These are phyloP conservation scores for Neurospora pannonica DNA, from an alignment of 495 filamentous ascomycete genomes.

Conservation along the genomic window DNA sequence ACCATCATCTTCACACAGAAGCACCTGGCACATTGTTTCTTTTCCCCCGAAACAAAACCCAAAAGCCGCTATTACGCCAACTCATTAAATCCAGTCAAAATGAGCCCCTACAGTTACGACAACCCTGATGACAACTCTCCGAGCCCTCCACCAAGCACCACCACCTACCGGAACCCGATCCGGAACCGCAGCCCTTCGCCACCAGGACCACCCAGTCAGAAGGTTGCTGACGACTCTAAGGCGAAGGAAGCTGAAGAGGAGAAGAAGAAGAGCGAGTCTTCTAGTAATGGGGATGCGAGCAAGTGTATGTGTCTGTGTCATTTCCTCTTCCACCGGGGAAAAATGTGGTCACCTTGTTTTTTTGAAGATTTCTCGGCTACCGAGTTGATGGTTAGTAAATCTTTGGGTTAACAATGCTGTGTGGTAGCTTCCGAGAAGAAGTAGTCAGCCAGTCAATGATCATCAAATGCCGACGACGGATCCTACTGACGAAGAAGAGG, in stretches of 20 bases:
- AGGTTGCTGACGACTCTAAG: too few relatives aligned
- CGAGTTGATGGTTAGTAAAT: background rate
- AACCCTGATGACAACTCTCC: background rate
- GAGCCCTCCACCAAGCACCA: background rate
- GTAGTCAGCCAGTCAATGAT: background rate
- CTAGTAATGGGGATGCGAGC: background rate
- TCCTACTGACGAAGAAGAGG: background rate
- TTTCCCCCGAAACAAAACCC: background rate
- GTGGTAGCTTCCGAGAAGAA: background rate
- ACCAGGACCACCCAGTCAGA: too few relatives aligned
- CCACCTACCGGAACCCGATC: background rate
- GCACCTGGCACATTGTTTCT: background rate
- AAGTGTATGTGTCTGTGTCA: background rate
- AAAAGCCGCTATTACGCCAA: background rate
- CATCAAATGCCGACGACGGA: background rate
- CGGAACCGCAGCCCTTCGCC: background rate
- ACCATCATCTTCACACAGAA: background rate
- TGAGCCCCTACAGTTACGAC: background rate
- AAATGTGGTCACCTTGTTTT: background rate
- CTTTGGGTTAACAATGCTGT: background rate
- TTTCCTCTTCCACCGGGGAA: background rate
- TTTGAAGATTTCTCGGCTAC: background rate
- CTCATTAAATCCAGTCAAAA: background rate
- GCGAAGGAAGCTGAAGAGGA: background rate
- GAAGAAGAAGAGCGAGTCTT: background rate